Conservation (phyloP, 306 rosid genomes). For the Corylus avellana region DNA sequence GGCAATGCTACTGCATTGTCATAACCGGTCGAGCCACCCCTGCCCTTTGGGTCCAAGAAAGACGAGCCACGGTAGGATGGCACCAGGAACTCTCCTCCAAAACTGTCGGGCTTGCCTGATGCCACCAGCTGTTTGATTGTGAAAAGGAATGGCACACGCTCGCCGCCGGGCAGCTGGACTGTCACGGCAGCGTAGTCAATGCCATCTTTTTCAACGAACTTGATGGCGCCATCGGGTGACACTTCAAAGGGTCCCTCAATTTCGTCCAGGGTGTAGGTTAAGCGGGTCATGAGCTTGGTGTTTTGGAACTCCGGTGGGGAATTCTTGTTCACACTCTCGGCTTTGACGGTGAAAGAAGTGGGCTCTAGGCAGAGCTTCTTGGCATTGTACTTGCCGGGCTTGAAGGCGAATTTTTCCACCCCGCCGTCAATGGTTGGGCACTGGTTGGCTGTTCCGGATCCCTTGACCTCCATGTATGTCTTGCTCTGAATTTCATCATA, state of each 20-base stretch:
- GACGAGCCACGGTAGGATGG: conserved; percentile 94
- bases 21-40: conserved; percentile 91
- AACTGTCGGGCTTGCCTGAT: conserved; percentile 76
- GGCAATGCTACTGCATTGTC: conserved; percentile 90
- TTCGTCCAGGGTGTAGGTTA: conserved; percentile 94
- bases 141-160: conserved; percentile 97
- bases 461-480: conserved; percentile 92
- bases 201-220: conserved; percentile 90
- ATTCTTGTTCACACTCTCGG: conserved; percentile 85
- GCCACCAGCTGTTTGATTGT: conserved; percentile 91
- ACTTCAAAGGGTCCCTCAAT: conserved; percentile 95
- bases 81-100: conserved; percentile 69
- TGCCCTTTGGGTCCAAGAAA: conserved; percentile 99
- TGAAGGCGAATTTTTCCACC: conserved; percentile 68
- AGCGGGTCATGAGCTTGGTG: conserved; percentile 98
- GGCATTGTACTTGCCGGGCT: conserved; percentile 76
- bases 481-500: conserved; percentile 94
- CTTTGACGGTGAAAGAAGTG: conserved; percentile 93
- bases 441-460: conserved; percentile 93
- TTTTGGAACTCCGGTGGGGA: conserved; percentile 81
- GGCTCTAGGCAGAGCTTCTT: conserved; percentile 89
- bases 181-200: conserved; percentile 92
- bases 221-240: conserved; percentile 59
- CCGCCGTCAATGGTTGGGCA: conserved; percentile 96
- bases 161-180: conserved; percentile 85